Percentiles rank a stretch among this genome's conserved stretches.
Evolutionary conservation across 345 rosid genomes (phyloP).

Genomic region (Brassica incana): DNA sequence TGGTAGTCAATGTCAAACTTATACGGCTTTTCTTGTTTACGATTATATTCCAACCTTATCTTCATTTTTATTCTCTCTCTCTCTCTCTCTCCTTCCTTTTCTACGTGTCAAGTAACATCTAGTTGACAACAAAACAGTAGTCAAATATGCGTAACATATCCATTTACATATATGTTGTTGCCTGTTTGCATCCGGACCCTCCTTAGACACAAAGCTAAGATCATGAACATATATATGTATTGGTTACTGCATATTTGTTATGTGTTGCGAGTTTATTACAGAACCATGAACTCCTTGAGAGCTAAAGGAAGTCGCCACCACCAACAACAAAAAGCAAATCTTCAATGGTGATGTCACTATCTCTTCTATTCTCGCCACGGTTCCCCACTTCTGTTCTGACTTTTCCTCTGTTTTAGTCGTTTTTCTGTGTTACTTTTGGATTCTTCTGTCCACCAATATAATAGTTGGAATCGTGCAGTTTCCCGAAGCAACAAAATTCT

Average conservation of each 20-base stretch:
- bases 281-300: conserved; percentile 22
- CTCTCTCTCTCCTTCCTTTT: conserved; percentile 2
- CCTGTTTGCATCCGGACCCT: background rate
- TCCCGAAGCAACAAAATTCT: conserved; percentile 33
- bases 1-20: conserved; percentile 34
- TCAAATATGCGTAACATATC: conserved; percentile 13
- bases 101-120: conserved; percentile 31
- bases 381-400: conserved; percentile 40
- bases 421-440: background rate
- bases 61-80: background rate
- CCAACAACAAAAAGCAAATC: conserved; percentile 2
- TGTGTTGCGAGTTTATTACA: conserved; percentile 23
- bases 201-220: conserved; percentile 18
- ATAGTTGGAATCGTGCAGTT: conserved; percentile 32
- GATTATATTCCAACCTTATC: conserved; percentile 33
- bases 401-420: conserved; percentile 16
- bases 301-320: conserved; percentile 29
- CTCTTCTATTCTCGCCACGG: conserved; percentile 33
- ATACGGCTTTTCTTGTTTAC: conserved; percentile 31
- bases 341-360: conserved; percentile 36
- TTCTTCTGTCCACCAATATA: conserved; percentile 28
- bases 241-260: conserved; percentile 12
- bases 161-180: conserved; percentile 8
- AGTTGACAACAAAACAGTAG: conserved; percentile 31
- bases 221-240: background rate